Evolutionary conservation across 306 rosid genomes (phyloP).

Genomic region (Canavalia gladiata): DNA sequence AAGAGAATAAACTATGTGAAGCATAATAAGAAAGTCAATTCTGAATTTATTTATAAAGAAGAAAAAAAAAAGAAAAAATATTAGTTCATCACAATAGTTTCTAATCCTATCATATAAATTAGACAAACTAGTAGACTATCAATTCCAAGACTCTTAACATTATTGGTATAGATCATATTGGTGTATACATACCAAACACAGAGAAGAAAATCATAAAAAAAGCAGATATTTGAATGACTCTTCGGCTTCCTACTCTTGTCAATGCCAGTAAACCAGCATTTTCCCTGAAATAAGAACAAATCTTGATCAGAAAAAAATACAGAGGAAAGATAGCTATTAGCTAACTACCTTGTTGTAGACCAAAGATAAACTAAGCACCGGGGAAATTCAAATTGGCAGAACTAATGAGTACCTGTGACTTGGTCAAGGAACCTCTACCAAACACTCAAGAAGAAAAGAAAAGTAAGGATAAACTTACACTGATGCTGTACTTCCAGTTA

Average conservation of each 20-base stretch:
- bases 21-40: conserved; percentile 12
- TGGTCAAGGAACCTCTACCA: no score
- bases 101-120: not conserved
- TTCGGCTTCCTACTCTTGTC: conserved; percentile 90
- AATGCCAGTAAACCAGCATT: conserved; percentile 88
- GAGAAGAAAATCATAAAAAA: conserved; percentile 92
- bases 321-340: no score
- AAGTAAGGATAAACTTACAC: conserved; percentile 57
- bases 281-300: conserved; percentile 46
- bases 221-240: conserved; percentile 88
- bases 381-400: no score
- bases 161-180: not conserved
- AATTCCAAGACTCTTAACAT: conserved; percentile 12
- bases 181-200: conserved; percentile 64
- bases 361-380: no score
- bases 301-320: not conserved
- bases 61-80: not conserved
- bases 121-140: not conserved
- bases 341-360: not conserved
- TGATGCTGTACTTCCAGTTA: conserved; percentile 79
- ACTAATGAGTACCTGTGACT: no score
- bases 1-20: not conserved
- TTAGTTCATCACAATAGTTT: conserved; percentile 5
- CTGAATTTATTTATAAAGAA: not conserved
- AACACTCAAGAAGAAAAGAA: not conserved